phyloP scores from a whole-genome alignment of 1,284 basidiomycete species.

The Pseudozyma tsukubaensis region DNA sequence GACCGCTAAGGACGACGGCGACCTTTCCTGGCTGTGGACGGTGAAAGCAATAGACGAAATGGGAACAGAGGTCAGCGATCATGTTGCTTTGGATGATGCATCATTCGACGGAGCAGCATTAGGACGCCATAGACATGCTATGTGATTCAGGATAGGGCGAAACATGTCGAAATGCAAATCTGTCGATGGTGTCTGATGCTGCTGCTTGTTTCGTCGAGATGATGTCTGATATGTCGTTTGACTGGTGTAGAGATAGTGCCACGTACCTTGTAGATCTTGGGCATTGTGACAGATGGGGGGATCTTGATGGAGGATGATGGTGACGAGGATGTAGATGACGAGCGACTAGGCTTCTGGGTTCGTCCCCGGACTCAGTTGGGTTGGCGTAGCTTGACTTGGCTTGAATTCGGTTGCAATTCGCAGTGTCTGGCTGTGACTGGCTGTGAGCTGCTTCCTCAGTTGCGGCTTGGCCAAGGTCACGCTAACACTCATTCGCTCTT shows the following conservation, averaged over 20 bases:
- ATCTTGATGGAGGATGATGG: slow-evolving; percentile 53
- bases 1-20: slow-evolving; percentile 68
- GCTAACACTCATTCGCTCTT: slow-evolving; percentile 7
- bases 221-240: slow-evolving; percentile 1
- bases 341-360: slow-evolving; percentile 18
- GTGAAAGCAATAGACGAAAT: slow-evolving; percentile 16
- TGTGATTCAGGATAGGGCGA: not conserved
- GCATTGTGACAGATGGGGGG: slow-evolving; percentile 57
- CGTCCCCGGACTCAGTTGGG: slow-evolving; percentile 19
- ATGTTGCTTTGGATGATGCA: slow-evolving; percentile 5
- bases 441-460: not conserved
- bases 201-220: slow-evolving; percentile 9
- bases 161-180: slow-evolving; percentile 7
- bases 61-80: slow-evolving; percentile 8
- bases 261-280: slow-evolving; percentile 67
- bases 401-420: not conserved
- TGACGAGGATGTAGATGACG: slow-evolving; percentile 44
- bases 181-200: slow-evolving; percentile 21
- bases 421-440: not conserved
- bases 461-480: no score
- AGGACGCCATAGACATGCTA: slow-evolving; percentile 9
- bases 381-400: slow-evolving; percentile 1
- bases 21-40: slow-evolving; percentile 98
- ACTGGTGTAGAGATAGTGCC: not conserved
- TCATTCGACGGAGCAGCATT: slow-evolving; percentile 15